A percentile compares a stretch with the other conserved stretches of the same genome.
phyloP scores from a whole-genome alignment of 306 rosid species.

The Pyrus betulifolia region DNA sequence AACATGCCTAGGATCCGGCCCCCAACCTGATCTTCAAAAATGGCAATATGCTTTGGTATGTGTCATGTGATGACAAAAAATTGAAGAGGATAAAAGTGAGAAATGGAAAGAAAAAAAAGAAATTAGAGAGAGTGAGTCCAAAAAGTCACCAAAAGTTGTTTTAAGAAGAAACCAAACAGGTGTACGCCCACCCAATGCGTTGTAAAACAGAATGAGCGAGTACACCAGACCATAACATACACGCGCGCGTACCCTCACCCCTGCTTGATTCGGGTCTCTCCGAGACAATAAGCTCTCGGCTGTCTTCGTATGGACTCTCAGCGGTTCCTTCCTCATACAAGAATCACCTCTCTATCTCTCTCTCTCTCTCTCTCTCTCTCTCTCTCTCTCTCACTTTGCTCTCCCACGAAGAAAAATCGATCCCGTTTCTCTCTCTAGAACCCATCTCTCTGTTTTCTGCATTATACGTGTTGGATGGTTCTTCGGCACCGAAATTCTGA shows the following conservation, averaged over 20 bases:
- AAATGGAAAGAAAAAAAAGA: too few relatives aligned
- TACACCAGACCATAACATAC: neutral
- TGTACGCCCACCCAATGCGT: slow-evolving; percentile 16
- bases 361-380: slow-evolving; percentile 31
- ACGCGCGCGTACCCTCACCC: slow-evolving; percentile 19
- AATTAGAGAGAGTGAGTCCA: neutral
- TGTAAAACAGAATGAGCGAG: slow-evolving; percentile 23
- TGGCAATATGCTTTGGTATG: neutral
- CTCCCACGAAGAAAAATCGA: slow-evolving; percentile 47
- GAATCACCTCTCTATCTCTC: neutral
- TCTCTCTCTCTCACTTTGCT: slow-evolving; percentile 41
- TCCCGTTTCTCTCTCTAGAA: slow-evolving; percentile 21
- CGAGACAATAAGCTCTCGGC: slow-evolving; percentile 8
- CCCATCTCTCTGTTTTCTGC: slow-evolving; percentile 11
- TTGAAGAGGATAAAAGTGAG: neutral
- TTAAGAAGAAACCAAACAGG: slow-evolving; percentile 20
- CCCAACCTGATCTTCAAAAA: neutral
- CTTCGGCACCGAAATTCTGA: slow-evolving; percentile 8
- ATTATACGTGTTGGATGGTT: slow-evolving; percentile 2
- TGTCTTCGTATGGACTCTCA: slow-evolving; percentile 4
- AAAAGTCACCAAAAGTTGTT: slow-evolving; percentile 8
- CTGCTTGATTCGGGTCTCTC: neutral
- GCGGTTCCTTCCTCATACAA: slow-evolving; percentile 6
- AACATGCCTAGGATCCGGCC: neutral
- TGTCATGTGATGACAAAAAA: neutral